phyloP scores from a whole-genome alignment of 2,329 filamentous ascomycete species.

The Leptographium flavum region DNA sequence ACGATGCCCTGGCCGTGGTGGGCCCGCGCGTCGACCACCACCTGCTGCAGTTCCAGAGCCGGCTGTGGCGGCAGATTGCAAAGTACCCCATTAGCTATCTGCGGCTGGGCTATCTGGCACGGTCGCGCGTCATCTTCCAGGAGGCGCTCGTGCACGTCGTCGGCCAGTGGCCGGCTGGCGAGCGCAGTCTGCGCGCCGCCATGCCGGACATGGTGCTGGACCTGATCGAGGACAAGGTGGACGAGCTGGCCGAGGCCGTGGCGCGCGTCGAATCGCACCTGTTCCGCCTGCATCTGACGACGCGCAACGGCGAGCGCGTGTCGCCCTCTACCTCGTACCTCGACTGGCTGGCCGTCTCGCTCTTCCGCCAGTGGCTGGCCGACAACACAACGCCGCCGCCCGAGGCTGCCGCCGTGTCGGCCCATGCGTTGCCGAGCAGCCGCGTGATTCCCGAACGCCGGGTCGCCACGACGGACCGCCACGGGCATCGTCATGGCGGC shows the following conservation, averaged over 20 bases:
- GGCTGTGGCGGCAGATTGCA: slow-evolving; percentile 89
- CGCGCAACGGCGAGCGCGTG: slow-evolving; percentile 67
- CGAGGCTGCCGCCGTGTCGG: not conserved
- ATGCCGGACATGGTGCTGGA: slow-evolving; percentile 69
- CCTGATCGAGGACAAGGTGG: slow-evolving; percentile 87
- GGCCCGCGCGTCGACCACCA: slow-evolving; percentile 89
- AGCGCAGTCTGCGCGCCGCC: slow-evolving; percentile 59
- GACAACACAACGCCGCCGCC: slow-evolving; percentile 72
- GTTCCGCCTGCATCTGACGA: slow-evolving; percentile 68
- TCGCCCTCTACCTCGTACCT: slow-evolving; percentile 66
- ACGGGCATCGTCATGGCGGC: slow-evolving; percentile 10
- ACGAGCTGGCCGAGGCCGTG: slow-evolving; percentile 76
- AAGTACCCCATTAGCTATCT: slow-evolving; percentile 92
- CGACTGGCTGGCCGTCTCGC: slow-evolving; percentile 75
- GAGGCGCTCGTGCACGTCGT: slow-evolving; percentile 89
- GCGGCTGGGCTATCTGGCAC: slow-evolving; percentile 73
- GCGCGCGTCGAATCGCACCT: slow-evolving; percentile 66
- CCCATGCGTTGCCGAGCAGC: not conserved
- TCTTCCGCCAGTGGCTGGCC: slow-evolving; percentile 87
- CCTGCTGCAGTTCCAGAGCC: slow-evolving; percentile 76
- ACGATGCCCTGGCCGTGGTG: slow-evolving; percentile 78
- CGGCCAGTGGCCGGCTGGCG: slow-evolving; percentile 77
- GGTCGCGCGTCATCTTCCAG: slow-evolving; percentile 69
- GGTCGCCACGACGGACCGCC: slow-evolving; percentile 6
- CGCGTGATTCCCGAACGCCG: slow-evolving; percentile 20